These are phyloP conservation scores for Russula sp. DNA, from an alignment of 768 basidiomycete genomes.

Conservation along the genomic window DNA sequence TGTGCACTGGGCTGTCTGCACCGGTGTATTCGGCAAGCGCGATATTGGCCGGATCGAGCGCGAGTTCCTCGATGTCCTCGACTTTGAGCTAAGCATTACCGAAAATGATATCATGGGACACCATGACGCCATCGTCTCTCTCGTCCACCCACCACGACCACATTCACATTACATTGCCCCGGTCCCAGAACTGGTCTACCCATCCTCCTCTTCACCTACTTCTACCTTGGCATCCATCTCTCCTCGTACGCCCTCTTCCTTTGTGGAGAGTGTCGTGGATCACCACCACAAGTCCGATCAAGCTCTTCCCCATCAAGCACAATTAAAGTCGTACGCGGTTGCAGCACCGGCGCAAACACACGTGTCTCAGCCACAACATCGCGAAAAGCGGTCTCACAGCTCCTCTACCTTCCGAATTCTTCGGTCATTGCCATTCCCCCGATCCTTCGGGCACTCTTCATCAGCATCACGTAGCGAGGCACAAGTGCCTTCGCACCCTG, in stretches of 20 bases:
- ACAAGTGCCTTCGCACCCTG: conserved; percentile 8
- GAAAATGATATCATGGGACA: conserved; percentile 57
- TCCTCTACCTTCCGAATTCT: conserved; percentile 27
- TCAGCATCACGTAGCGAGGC: conserved; percentile 13
- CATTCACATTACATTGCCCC: conserved; percentile 6
- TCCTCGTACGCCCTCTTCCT: conserved; percentile 19
- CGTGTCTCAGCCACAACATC: conserved; percentile 17
- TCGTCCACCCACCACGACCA: conserved; percentile 7
- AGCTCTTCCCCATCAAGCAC: not conserved
- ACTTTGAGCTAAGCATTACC: conserved; percentile 62
- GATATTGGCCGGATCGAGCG: conserved; percentile 76
- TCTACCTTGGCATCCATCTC: conserved; percentile 26
- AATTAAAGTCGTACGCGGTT: conserved; percentile 6
- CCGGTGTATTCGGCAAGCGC: conserved; percentile 72
- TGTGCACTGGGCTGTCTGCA: conserved; percentile 79
- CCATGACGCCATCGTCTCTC: conserved; percentile 37
- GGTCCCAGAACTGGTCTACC: conserved; percentile 15
- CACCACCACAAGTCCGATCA: conserved; percentile 5
- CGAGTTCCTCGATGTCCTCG: conserved; percentile 75
- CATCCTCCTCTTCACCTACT: conserved; percentile 1
- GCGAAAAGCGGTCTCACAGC: conserved; percentile 15
- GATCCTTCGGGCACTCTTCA: conserved; percentile 17
- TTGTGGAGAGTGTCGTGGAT: not conserved
- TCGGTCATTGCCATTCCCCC: conserved; percentile 26
- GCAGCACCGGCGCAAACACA: not conserved